These are phyloP conservation scores for Lomentospora prolificans DNA, from an alignment of 2,329 filamentous ascomycete species.

Conservation along the genomic window DNA sequence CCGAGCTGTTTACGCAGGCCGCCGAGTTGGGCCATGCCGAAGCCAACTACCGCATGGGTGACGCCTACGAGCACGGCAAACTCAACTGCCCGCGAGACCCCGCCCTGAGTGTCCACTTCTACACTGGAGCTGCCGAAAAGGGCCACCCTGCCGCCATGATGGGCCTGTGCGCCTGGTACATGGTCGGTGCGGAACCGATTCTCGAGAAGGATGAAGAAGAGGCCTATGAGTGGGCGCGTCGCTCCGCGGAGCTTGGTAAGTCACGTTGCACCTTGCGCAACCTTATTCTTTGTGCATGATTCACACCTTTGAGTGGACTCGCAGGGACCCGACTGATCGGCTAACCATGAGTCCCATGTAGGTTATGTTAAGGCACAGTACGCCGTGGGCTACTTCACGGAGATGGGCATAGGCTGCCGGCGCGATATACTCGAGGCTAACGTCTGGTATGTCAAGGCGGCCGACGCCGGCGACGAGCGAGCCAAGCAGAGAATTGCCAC, in stretches of 20 bases:
- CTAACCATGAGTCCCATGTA: constrained; percentile 19
- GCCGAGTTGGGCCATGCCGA: constrained; percentile 85
- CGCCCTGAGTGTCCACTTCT: constrained; percentile 91
- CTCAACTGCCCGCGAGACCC: constrained; percentile 84
- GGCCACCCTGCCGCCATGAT: constrained; percentile 89
- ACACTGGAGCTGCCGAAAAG: constrained; percentile 80
- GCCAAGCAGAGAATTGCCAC: constrained; percentile 79
- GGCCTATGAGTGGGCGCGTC: constrained; percentile 90
- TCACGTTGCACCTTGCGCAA: too few relatives aligned
- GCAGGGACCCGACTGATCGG: neutral
- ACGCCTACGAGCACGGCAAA: constrained; percentile 89
- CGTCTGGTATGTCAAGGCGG: constrained; percentile 95
- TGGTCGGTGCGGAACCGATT: constrained; percentile 86
- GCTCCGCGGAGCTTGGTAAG: constrained; percentile 77
- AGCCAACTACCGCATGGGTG: constrained; percentile 81
- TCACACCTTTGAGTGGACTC: neutral
- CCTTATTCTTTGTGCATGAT: too few relatives aligned
- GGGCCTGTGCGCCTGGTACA: constrained; percentile 97
- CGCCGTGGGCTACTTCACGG: constrained; percentile 91
- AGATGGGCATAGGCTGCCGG: constrained; percentile 95
- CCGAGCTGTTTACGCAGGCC: constrained; percentile 87
- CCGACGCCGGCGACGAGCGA: constrained; percentile 81
- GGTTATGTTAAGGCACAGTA: constrained; percentile 74
- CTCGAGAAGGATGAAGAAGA: constrained; percentile 93
- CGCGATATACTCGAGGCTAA: constrained; percentile 94